Base-by-base conservation (phyloP, 2,329 filamentous ascomycete genomes). In the Fusarium nematophilum region DNA sequence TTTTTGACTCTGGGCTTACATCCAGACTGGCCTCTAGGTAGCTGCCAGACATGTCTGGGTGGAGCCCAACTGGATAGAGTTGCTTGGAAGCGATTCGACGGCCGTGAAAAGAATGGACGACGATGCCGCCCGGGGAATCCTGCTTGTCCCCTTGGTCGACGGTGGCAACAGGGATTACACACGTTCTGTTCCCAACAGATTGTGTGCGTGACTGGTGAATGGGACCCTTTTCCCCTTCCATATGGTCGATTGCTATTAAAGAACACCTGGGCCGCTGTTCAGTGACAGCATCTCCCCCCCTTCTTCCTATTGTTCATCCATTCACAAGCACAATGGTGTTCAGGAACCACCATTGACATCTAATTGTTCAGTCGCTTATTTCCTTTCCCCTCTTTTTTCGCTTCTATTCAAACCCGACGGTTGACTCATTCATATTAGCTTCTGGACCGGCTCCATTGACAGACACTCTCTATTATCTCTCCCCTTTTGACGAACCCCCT, bases 251-350 rank as follows among this genome's bases (percentile, higher is more conserved):
- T 42, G 52, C 37, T 70, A 59, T 66, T 69, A 71, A 71, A 69
- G 67, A 61, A 57, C 60, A 49, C 52, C 14, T 45, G 40, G 25
- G 57, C 64, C 55, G 34, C 54, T 67, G 52, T 63, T 60, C 53
- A 55, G 40, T 56, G 54, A 56, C 53, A 58, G 31, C 53, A 45
- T 39, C 34, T 37, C 21, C 33, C n/a, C 53, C 56, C 55, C 55
- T 36, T 43, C 40, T 59, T 47, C 53, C 45, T 55, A 60, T 66
- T 60, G 60, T 64, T 64, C 57, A 47, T 56, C 60, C 54, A 66
- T 64, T 71, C 63, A 64, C 48, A 49, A 43, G 48, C 47, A 70
- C 65, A 72, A 72, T 72, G 66, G 45, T 72, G 60, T 64, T 69
- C 53, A 53, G 59, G 48, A 65, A 56, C 63, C 48, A 58, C 48